Percentiles rank a stretch among this genome's conserved stretches.
phyloP scores from a whole-genome alignment of 306 rosid genomes.

The Fragaria ananassa region DNA sequence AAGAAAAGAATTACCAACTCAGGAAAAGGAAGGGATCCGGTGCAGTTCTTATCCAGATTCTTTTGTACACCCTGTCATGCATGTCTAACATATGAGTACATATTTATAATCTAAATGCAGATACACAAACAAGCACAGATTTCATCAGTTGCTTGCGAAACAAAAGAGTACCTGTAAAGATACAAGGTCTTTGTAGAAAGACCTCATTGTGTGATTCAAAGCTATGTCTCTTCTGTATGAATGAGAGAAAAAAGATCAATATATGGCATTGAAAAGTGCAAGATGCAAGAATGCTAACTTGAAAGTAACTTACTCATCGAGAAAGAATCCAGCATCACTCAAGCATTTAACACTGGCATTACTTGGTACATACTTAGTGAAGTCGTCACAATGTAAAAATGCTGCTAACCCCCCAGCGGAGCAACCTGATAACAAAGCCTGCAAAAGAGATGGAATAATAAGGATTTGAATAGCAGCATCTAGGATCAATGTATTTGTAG shows the following conservation, averaged over 20 bases:
- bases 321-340: conserved; percentile 96
- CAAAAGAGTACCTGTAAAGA: conserved; percentile 57
- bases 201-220: conserved; percentile 65
- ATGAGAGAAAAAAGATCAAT: background rate
- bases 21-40: conserved; percentile 38
- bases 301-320: conserved; percentile 41
- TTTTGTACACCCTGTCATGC: conserved; percentile 56
- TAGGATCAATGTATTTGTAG: background rate
- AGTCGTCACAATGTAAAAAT: conserved; percentile 78
- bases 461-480: background rate
- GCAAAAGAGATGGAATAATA: conserved; percentile 15
- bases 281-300: conserved; percentile 1
- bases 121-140: background rate
- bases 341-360: conserved; percentile 76
- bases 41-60: conserved; percentile 63
- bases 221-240: conserved; percentile 61
- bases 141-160: background rate
- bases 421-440: conserved; percentile 97
- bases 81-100: conserved; percentile 8
- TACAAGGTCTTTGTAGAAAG: conserved; percentile 55
- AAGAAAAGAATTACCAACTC: conserved; percentile 44
- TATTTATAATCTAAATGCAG: background rate
- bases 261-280: background rate
- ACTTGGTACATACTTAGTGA: conserved; percentile 58
- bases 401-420: conserved; percentile 95